These are phyloP conservation scores for Amanita muscaria DNA, from an alignment of 768 basidiomycete genomes.

Conservation along the genomic window DNA sequence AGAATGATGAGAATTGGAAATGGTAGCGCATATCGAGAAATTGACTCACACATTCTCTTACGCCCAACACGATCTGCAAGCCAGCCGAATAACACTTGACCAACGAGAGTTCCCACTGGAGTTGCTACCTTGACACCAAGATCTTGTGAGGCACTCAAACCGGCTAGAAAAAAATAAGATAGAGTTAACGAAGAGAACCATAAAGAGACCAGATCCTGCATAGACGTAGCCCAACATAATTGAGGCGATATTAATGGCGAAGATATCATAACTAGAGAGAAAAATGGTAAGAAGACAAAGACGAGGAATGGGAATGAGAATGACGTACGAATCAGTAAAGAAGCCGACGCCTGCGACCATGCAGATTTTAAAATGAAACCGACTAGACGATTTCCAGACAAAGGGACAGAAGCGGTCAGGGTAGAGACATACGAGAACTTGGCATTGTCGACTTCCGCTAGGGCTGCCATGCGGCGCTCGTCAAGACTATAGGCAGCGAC, in stretches of 20 bases:
- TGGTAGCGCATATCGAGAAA: slow-evolving; percentile 9
- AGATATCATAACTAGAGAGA: slow-evolving; percentile 67
- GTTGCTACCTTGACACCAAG: slow-evolving; percentile 74
- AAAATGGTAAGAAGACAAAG: background rate
- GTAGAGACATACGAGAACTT: slow-evolving; percentile 58
- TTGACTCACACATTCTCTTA: slow-evolving; percentile 63
- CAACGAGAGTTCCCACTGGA: slow-evolving; percentile 66
- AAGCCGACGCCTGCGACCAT: slow-evolving; percentile 74
- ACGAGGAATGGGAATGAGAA: too few species aligned
- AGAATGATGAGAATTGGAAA: background rate
- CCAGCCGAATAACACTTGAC: slow-evolving; percentile 75
- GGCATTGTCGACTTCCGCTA: slow-evolving; percentile 84
- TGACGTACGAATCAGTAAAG: slow-evolving; percentile 73
- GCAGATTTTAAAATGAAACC: slow-evolving; percentile 80
- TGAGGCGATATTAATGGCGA: slow-evolving; percentile 82
- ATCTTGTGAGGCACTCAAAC: slow-evolving; percentile 51
- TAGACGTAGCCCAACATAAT: slow-evolving; percentile 83
- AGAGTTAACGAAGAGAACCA: too few species aligned
- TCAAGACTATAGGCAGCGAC: slow-evolving; percentile 40
- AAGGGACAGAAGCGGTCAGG: background rate
- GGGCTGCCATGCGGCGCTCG: slow-evolving; percentile 68
- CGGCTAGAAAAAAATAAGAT: background rate
- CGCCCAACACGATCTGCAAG: slow-evolving; percentile 73
- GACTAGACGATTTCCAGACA: slow-evolving; percentile 29
- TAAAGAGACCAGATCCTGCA: slow-evolving; percentile 25